Conservation (phyloP, 768 basidiomycete species). For the Cyclocybe aegerita region DNA sequence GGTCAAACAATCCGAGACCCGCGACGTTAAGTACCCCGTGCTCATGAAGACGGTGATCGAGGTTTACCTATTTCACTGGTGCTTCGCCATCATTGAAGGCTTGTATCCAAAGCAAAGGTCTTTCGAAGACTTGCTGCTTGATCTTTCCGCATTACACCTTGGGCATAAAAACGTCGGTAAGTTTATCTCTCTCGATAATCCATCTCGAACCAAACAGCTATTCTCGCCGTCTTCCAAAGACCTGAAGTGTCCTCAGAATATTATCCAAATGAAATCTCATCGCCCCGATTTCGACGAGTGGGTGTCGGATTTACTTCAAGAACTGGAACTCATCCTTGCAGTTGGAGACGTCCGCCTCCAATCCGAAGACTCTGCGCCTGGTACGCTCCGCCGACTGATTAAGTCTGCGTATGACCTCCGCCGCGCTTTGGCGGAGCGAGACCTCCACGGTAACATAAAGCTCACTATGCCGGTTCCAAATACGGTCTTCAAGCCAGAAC, state of each 20-base stretch:
- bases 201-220: too few species aligned
- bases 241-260: conserved; percentile 1
- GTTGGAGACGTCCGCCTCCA: conserved; percentile 3
- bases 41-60: conserved; percentile 3
- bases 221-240: not conserved
- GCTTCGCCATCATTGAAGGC: conserved; percentile 16
- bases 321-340: conserved; percentile 6
- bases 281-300: conserved; percentile 5
- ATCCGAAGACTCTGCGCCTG: not conserved
- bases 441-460: conserved; percentile 17
- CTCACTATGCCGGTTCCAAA: not conserved
- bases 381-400: not conserved
- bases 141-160: conserved; percentile 4
- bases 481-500: too few species aligned
- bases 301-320: conserved; percentile 12
- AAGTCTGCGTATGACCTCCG: conserved; percentile 16
- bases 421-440: conserved; percentile 18
- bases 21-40: too few species aligned
- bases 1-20: too few species aligned
- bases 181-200: not conserved
- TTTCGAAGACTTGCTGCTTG: conserved; percentile 17
- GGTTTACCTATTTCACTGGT: conserved; percentile 19
- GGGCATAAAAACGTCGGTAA: not conserved
- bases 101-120: conserved; percentile 18
- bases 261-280: conserved; percentile 4